These are phyloP conservation scores for Dactylellina leptospora DNA, from an alignment of 2,329 filamentous ascomycete genomes.

Conservation along the genomic window DNA sequence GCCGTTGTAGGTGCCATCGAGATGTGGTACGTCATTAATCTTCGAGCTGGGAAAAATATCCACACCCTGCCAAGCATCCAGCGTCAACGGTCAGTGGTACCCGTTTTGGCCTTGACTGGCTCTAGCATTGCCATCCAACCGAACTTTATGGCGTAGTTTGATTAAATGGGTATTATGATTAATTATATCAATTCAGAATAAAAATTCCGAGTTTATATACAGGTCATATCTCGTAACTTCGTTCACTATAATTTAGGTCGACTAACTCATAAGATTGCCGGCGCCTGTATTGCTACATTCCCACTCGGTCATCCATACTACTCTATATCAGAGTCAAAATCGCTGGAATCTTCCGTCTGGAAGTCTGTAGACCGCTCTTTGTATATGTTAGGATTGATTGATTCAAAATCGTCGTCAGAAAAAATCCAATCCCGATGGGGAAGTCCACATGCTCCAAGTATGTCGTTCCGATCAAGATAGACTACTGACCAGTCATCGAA, in stretches of 20 bases:
- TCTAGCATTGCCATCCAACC: no score
- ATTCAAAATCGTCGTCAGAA: constrained; percentile 27
- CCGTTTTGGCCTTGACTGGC: no score
- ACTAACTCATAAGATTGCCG: no score
- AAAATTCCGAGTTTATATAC: no score
- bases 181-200: constrained; percentile 3
- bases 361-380: no score
- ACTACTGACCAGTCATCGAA: constrained; percentile 55
- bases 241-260: background rate
- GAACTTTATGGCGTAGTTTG: no score
- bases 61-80: no score
- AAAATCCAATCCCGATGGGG: constrained; percentile 35
- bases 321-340: constrained; percentile 1
- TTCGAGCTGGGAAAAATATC: no score
- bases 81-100: no score
- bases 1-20: no score
- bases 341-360: no score
- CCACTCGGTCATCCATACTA: background rate
- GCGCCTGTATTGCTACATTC: background rate
- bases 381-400: constrained; percentile 36
- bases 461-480: constrained; percentile 55
- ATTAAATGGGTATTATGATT: background rate
- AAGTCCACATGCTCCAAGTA: constrained; percentile 54
- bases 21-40: no score
- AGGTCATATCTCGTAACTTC: background rate